A percentile compares a stretch with the other conserved stretches of the same genome.
These are phyloP conservation scores for Volvariella surrecta DNA, from an alignment of 1,284 basidiomycete species.

Conservation along the genomic window DNA sequence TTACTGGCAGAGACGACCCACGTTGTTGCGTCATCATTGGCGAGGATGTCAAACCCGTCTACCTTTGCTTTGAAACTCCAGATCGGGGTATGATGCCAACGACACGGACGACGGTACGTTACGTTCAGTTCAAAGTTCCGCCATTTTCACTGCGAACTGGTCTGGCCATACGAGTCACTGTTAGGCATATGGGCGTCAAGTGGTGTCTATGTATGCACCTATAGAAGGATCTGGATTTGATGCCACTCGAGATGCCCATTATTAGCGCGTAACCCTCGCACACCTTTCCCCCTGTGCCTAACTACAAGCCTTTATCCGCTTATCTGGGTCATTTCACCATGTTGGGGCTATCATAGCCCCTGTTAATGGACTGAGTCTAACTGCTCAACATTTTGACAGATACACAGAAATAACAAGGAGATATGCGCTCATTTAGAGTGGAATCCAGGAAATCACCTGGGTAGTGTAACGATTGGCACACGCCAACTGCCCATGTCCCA, in stretches of 20 bases:
- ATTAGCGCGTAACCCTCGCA: too few relatives aligned
- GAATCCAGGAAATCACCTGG: conserved; percentile 47
- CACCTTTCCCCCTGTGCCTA: too few relatives aligned
- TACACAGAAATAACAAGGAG: conserved; percentile 41
- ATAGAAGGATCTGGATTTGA: too few relatives aligned
- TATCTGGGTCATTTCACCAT: too few relatives aligned
- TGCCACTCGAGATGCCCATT: too few relatives aligned
- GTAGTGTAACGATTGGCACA: conserved; percentile 44
- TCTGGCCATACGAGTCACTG: too few relatives aligned
- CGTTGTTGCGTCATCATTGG: conserved; percentile 62
- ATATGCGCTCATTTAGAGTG: conserved; percentile 57
- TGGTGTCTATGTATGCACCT: too few relatives aligned
- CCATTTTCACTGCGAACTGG: too few relatives aligned
- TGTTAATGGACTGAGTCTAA: not conserved
- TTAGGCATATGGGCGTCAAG: too few relatives aligned
- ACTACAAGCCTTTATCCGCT: too few relatives aligned
- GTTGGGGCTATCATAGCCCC: not conserved
- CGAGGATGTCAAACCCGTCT: conserved; percentile 48
- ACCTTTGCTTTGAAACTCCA: conserved; percentile 58
- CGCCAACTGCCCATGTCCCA: conserved; percentile 54
- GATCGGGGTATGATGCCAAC: conserved; percentile 29
- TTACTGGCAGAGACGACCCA: conserved; percentile 60
- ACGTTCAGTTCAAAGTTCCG: too few relatives aligned
- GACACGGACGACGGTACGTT: conserved; percentile 44
- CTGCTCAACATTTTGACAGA: conserved; percentile 17